phyloP scores from a whole-genome alignment of 495 filamentous ascomycete species.

The Neurospora tetraspora region DNA sequence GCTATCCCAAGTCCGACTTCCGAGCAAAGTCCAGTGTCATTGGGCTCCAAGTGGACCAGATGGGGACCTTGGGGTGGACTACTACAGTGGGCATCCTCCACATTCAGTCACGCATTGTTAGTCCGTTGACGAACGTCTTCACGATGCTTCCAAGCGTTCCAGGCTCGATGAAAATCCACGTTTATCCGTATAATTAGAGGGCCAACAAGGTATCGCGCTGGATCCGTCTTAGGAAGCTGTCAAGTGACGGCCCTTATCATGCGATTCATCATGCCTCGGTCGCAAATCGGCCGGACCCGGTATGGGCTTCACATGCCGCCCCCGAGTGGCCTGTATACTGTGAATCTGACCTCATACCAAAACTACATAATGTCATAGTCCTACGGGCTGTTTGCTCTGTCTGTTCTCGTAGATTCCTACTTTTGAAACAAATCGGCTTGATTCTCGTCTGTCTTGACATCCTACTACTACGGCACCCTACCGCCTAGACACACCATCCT shows the following conservation, averaged over 20 bases:
- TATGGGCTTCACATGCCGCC: not conserved
- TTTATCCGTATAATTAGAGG: not conserved
- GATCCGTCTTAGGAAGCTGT: not conserved
- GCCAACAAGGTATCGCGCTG: not conserved
- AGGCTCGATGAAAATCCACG: not conserved
- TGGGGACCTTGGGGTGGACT: not conserved
- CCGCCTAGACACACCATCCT: not conserved
- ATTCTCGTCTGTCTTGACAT: not conserved
- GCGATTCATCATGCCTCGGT: not conserved
- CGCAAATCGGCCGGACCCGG: not conserved
- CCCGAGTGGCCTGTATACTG: not conserved
- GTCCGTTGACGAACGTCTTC: not conserved
- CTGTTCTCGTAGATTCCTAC: not conserved
- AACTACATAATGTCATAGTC: not conserved
- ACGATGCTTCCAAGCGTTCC: not conserved
- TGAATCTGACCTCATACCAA: not conserved
- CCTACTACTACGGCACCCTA: not conserved
- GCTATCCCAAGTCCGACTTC: not conserved
- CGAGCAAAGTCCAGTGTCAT: not conserved
- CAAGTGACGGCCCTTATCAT: not conserved
- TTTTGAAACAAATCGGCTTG: not conserved
- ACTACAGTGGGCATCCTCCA: not conserved
- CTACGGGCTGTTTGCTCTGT: not conserved
- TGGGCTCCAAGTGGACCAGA: not conserved
- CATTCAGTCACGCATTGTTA: not conserved